Conservation (phyloP, 345 rosid species). For the Barbarea vulgaris region DNA sequence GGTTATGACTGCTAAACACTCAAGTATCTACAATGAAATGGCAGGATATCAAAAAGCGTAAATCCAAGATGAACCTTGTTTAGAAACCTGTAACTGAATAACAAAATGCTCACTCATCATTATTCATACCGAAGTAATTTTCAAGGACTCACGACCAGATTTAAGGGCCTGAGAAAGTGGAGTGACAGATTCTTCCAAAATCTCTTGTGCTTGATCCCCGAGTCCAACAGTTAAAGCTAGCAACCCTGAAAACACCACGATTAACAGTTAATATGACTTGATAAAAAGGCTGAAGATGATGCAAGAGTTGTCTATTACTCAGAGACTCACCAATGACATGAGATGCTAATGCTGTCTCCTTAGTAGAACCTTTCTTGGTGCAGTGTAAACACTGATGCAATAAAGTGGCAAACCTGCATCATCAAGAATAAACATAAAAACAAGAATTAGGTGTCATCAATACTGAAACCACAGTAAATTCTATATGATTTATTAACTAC, state of each 20-base stretch:
- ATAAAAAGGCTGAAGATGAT: not conserved
- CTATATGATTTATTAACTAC: not conserved
- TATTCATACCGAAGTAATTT: constrained; percentile 57
- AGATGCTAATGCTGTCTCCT: constrained; percentile 71
- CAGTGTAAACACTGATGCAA: constrained; percentile 72
- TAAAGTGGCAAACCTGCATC: constrained; percentile 76
- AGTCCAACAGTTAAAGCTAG: constrained; percentile 80
- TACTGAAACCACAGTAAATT: not conserved
- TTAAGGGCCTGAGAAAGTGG: constrained; percentile 74
- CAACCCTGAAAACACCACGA: constrained; percentile 55
- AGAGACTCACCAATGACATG: constrained; percentile 55
- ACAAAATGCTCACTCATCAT: not conserved
- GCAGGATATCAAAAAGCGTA: not conserved
- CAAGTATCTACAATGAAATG: constrained; percentile 55
- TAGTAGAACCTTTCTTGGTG: constrained; percentile 71
- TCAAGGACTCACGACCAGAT: constrained; percentile 55
- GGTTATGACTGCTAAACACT: constrained; percentile 81
- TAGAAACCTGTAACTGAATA: not conserved
- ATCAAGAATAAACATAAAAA: constrained; percentile 16
- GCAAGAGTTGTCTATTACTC: not conserved
- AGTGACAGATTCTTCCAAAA: constrained; percentile 64
- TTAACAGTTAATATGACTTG: not conserved
- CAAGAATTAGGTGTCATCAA: not conserved
- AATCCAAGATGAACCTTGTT: not conserved
- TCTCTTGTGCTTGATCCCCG: constrained; percentile 63